These are phyloP conservation scores for Schizonepeta tenuifolia DNA, from an alignment of 257 asterid genomes.

Conservation along the genomic window DNA sequence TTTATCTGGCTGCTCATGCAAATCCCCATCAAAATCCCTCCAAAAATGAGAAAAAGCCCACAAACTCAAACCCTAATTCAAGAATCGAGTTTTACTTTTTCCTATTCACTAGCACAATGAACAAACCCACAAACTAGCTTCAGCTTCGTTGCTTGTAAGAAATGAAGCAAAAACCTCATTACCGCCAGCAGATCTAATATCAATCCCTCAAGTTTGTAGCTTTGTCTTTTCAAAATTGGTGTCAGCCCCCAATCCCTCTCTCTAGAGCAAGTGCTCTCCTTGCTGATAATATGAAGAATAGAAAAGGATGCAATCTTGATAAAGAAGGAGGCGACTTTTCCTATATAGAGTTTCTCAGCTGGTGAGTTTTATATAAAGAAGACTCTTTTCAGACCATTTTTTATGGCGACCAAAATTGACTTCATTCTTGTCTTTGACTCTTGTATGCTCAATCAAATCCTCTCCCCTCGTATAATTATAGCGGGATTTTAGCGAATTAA, in stretches of 20 bases:
- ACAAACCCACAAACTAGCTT: neutral
- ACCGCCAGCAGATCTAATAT: slow-evolving; percentile 52
- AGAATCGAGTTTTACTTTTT: slow-evolving; percentile 21
- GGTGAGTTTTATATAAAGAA: slow-evolving; percentile 18
- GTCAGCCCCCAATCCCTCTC: slow-evolving; percentile 17
- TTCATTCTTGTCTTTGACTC: slow-evolving; percentile 25
- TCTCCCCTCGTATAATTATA: too few species aligned
- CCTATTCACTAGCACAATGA: slow-evolving; percentile 23
- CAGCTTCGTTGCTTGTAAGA: slow-evolving; percentile 25
- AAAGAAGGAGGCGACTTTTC: slow-evolving; percentile 27
- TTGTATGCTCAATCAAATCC: slow-evolving; percentile 6
- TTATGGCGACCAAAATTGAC: slow-evolving; percentile 43
- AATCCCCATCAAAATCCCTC: slow-evolving; percentile 60
- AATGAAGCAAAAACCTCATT: slow-evolving; percentile 24
- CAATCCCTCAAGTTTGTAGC: slow-evolving; percentile 37
- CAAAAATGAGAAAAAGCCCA: slow-evolving; percentile 29
- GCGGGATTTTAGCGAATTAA: too few species aligned
- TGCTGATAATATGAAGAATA: neutral
- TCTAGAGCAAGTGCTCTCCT: neutral
- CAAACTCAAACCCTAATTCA: slow-evolving; percentile 35
- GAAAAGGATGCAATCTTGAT: slow-evolving; percentile 26
- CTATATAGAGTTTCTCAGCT: slow-evolving; percentile 4
- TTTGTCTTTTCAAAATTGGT: slow-evolving; percentile 33
- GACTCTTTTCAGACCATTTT: slow-evolving; percentile 29
- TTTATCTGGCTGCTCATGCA: slow-evolving; percentile 61